These are phyloP conservation scores for Eimeria tenella DNA, from an alignment of 169 alveolate genomes.

Conservation along the genomic window DNA sequence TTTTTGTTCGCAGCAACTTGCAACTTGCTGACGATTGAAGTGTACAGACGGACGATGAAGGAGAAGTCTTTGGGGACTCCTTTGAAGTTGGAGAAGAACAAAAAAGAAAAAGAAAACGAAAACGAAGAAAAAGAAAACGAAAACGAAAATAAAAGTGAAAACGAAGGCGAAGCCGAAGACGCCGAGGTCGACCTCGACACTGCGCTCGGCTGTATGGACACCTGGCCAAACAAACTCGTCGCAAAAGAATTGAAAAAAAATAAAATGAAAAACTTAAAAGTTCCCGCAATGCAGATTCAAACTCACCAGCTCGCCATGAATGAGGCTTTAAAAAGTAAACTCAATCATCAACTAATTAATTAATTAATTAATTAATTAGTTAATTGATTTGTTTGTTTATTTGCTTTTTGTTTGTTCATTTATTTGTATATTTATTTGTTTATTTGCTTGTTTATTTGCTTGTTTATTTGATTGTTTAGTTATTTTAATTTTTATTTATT, in stretches of 20 bases:
- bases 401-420: too few relatives aligned
- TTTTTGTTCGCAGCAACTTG: neutral
- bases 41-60: neutral
- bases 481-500: too few relatives aligned
- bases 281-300: neutral
- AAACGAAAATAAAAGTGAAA: too few relatives aligned
- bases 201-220: neutral
- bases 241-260: neutral
- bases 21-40: neutral
- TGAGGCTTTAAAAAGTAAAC: conserved; percentile 4
- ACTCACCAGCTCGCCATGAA: neutral
- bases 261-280: neutral
- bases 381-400: too few relatives aligned
- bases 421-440: too few relatives aligned
- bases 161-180: neutral
- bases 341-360: too few relatives aligned
- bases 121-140: too few relatives aligned
- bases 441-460: neutral
- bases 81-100: too few relatives aligned
- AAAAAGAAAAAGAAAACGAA: too few relatives aligned
- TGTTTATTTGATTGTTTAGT: too few relatives aligned
- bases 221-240: neutral
- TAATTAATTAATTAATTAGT: too few relatives aligned
- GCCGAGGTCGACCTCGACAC: too few relatives aligned
- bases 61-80: neutral